phyloP scores from a whole-genome alignment of 148 eudicot species.

The Polygonum maritimum region DNA sequence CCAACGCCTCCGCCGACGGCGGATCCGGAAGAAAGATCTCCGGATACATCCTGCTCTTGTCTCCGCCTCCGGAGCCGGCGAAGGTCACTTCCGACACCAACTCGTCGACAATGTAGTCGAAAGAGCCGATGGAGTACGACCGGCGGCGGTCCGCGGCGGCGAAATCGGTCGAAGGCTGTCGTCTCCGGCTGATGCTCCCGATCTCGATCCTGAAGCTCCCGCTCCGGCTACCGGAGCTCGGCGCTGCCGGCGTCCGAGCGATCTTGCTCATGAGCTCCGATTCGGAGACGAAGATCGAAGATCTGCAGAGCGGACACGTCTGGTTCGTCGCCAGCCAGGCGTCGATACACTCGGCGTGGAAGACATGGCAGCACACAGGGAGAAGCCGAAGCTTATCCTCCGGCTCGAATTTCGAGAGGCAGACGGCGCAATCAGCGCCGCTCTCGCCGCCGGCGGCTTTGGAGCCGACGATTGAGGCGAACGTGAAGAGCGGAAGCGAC shows the following conservation, averaged over 20 bases:
- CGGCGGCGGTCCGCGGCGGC: constrained; percentile 16
- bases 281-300: constrained; percentile 47
- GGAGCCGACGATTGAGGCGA: constrained; percentile 16
- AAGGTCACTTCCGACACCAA: constrained; percentile 36
- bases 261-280: constrained; percentile 31
- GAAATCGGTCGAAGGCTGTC: constrained; percentile 13
- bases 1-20: neutral
- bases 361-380: constrained; percentile 88
- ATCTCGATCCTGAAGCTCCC: constrained; percentile 73
- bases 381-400: constrained; percentile 63
- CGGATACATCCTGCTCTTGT: neutral
- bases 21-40: neutral
- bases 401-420: constrained; percentile 66
- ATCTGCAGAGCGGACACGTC: constrained; percentile 84
- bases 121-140: constrained; percentile 57
- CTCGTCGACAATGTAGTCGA: constrained; percentile 58
- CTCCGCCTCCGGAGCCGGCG: neutral
- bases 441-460: constrained; percentile 33
- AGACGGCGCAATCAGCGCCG: constrained; percentile 75
- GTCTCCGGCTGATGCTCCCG: constrained; percentile 53
- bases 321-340: constrained; percentile 62
- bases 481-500: constrained; percentile 3
- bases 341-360: constrained; percentile 74
- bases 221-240: neutral
- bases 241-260: neutral